Conservation (phyloP, 441 rosid genomes). For the Bruguiera hainesii region DNA sequence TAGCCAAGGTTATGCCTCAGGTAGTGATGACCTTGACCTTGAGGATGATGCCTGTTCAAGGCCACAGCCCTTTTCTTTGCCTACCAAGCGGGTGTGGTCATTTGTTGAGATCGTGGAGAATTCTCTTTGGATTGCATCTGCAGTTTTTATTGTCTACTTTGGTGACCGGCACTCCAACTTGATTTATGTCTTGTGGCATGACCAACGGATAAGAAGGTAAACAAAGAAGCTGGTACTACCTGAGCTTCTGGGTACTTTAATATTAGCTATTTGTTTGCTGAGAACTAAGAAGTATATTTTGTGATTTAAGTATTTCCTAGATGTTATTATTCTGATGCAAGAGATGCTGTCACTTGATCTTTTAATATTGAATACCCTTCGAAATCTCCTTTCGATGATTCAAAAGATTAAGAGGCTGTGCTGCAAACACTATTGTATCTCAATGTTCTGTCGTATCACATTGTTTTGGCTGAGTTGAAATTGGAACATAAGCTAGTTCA, state of each 20-base stretch:
- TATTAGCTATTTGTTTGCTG: background rate
- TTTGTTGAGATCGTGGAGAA: constrained; percentile 79
- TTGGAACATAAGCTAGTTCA: no score
- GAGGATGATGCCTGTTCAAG: constrained; percentile 98
- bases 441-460: no score
- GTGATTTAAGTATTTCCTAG: background rate
- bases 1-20: constrained; percentile 87
- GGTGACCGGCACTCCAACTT: constrained; percentile 79
- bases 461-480: no score
- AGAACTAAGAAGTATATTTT: background rate
- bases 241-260: background rate
- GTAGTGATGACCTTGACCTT: constrained; percentile 83
- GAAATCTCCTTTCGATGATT: no score
- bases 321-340: no score
- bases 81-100: constrained; percentile 42
- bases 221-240: background rate
- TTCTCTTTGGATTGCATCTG: constrained; percentile 83
- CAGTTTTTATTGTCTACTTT: constrained; percentile 66
- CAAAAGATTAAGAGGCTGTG: no score
- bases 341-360: no score
- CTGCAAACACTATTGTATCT: no score
- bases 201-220: constrained; percentile 79
- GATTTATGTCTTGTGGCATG: constrained; percentile 65
- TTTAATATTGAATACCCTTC: no score
- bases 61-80: constrained; percentile 41